Percentiles rank a stretch among this genome's conserved stretches.
Evolutionary conservation across 352 stramenopile genomes (phyloP).

Genomic region (Globisporangium splendens): DNA sequence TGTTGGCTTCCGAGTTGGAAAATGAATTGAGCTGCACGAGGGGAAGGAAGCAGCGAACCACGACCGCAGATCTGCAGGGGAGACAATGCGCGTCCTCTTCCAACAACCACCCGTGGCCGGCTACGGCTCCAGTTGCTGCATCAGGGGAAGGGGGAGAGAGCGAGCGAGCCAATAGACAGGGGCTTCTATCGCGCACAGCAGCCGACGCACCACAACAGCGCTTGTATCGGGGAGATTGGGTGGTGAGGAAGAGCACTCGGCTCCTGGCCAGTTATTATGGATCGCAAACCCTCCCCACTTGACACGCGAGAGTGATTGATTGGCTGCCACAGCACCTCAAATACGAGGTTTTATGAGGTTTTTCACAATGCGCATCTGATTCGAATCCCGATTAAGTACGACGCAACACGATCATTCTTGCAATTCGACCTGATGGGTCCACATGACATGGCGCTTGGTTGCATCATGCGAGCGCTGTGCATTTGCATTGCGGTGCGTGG

Average conservation of each 20-base stretch:
- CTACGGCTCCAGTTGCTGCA: slow-evolving; percentile 5
- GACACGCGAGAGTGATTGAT: slow-evolving; percentile 3
- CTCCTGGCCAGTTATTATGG: slow-evolving; percentile 3
- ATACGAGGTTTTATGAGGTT: not conserved
- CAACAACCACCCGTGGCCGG: slow-evolving; percentile 11
- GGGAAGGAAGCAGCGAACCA: not conserved
- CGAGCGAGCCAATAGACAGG: slow-evolving; percentile 1
- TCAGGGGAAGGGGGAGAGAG: slow-evolving; percentile 1
- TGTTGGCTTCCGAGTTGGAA: slow-evolving; percentile 29
- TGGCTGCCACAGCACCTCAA: not conserved
- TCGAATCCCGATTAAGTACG: slow-evolving; percentile 6
- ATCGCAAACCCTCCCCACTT: not conserved
- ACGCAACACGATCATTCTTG: not conserved
- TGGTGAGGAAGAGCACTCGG: slow-evolving; percentile 13
- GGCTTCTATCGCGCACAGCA: not conserved
- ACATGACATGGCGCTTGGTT: too few species aligned
- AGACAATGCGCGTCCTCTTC: not conserved
- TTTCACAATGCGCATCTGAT: slow-evolving; percentile 5
- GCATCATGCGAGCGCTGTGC: too few species aligned
- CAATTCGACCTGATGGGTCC: not conserved
- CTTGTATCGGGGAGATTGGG: not conserved
- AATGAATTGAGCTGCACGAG: slow-evolving; percentile 22
- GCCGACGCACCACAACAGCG: slow-evolving; percentile 1
- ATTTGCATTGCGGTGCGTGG: too few species aligned
- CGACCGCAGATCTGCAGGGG: too few species aligned